phyloP scores from a whole-genome alignment of 2,329 filamentous ascomycete genomes.

The Penicillium sp. region DNA sequence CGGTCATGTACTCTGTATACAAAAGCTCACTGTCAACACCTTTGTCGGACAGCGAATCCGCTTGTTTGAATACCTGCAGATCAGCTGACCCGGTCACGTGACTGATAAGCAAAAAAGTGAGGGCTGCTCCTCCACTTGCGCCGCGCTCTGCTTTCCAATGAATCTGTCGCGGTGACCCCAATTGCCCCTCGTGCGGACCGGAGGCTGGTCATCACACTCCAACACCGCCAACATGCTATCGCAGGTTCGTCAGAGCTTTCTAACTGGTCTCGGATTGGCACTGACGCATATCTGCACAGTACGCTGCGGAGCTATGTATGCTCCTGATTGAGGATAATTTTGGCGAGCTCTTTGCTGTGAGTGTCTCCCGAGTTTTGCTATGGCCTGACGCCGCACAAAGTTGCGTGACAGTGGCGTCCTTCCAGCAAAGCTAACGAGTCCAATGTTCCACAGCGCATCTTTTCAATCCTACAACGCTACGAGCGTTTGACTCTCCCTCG shows the following conservation, averaged over 20 bases:
- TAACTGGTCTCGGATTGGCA: conserved; percentile 20
- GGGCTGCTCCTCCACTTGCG: not conserved
- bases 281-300: conserved; percentile 43
- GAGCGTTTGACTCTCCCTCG: conserved; percentile 70
- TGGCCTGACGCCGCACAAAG: not conserved
- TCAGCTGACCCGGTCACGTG: conserved; percentile 22
- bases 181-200: conserved; percentile 63
- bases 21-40: not conserved
- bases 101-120: conserved; percentile 28
- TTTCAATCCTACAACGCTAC: conserved; percentile 69
- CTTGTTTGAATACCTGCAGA: not conserved
- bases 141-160: conserved; percentile 23
- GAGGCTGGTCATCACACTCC: conserved; percentile 74
- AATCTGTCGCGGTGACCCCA: conserved; percentile 58
- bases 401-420: not conserved
- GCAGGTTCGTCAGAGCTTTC: conserved; percentile 47
- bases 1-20: not conserved
- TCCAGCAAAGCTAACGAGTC: conserved; percentile 5
- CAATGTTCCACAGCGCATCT: conserved; percentile 64
- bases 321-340: conserved; percentile 84
- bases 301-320: conserved; percentile 80
- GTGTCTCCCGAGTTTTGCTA: conserved; percentile 31
- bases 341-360: conserved; percentile 86
- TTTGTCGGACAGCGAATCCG: not conserved
- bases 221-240: conserved; percentile 53